Percentiles rank a stretch among this genome's conserved stretches.
Evolutionary conservation across 176 grass and related monocot species (phyloP).

Genomic region (Leersia perrieri): DNA sequence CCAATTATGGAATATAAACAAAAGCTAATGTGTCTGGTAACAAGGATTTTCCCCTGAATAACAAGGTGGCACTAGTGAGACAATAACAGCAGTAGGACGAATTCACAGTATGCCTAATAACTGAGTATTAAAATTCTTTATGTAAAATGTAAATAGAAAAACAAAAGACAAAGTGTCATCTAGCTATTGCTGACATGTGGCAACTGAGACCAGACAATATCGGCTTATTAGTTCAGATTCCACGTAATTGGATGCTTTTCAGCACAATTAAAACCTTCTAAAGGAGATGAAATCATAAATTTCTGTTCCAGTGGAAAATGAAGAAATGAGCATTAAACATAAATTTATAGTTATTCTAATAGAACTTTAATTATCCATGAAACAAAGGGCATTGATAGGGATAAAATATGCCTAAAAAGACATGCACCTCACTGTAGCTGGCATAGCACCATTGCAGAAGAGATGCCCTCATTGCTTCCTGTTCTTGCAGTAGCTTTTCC

Average conservation of each 20-base stretch:
- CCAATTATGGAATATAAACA: neutral
- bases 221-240: no score
- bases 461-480: slow-evolving; percentile 74
- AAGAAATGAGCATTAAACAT: neutral
- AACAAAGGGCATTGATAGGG: neutral
- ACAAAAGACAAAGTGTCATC: neutral
- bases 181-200: neutral
- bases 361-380: neutral
- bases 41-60: neutral
- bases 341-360: neutral
- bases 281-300: neutral
- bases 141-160: neutral
- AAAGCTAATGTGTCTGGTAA: neutral
- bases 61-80: neutral
- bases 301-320: neutral
- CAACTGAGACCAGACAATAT: neutral
- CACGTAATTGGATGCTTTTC: neutral
- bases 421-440: slow-evolving; percentile 90
- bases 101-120: neutral
- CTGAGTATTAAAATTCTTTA: neutral
- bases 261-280: neutral
- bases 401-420: slow-evolving; percentile 1
- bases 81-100: neutral
- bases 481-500: slow-evolving; percentile 81
- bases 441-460: slow-evolving; percentile 97